Evolutionary conservation across 139 green algal genomes (phyloP).

Genomic region (Diplosphaera chodatii): DNA sequence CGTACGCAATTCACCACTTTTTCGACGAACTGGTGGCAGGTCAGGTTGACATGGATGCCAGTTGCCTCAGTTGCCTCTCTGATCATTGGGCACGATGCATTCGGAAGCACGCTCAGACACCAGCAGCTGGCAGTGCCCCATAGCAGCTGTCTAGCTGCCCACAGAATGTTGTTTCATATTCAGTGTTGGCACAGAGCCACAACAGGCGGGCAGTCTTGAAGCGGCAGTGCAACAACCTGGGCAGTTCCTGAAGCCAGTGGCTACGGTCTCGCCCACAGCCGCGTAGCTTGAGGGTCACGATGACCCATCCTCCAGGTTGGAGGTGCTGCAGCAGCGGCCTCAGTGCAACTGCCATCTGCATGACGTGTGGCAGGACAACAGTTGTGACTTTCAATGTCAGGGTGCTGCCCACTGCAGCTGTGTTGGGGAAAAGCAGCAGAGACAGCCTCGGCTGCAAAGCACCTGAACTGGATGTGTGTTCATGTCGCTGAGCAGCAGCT

Average conservation of each 20-base stretch:
- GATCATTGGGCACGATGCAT: too few species aligned
- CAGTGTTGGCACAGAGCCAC: constrained; percentile 14
- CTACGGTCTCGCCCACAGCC: constrained; percentile 5
- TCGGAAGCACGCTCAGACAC: too few species aligned
- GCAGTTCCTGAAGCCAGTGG: neutral
- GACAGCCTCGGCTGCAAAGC: too few species aligned
- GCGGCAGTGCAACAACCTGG: neutral
- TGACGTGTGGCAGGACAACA: constrained; percentile 4
- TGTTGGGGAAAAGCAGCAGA: too few species aligned
- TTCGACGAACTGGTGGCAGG: too few species aligned
- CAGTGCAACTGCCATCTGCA: neutral
- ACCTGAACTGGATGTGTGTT: constrained; percentile 7
- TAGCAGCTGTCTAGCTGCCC: too few species aligned
- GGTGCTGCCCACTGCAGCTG: too few species aligned
- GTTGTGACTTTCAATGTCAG: too few species aligned
- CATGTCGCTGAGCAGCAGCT: constrained; percentile 12
- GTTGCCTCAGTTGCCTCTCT: too few species aligned
- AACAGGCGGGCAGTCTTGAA: neutral
- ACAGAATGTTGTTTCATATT: constrained; percentile 8
- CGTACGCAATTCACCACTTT: too few species aligned
- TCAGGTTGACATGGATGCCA: too few species aligned
- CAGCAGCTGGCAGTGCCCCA: too few species aligned
- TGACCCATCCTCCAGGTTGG: neutral
- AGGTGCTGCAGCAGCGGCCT: constrained; percentile 5
- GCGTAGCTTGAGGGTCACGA: constrained; percentile 13